phyloP scores from a whole-genome alignment of 257 asterid genomes.

The Datura wrightii region DNA sequence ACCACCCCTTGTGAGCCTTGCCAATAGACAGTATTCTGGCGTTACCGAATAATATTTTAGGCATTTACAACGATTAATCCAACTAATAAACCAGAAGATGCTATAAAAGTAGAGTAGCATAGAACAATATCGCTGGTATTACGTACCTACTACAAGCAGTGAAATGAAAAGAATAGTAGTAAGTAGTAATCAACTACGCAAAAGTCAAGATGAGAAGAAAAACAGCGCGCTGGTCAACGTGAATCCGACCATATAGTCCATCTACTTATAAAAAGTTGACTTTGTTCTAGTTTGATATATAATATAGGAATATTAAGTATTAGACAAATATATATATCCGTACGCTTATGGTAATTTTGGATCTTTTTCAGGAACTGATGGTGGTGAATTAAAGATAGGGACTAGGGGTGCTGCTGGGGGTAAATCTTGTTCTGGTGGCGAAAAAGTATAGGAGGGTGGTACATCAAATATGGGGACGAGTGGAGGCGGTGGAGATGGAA shows the following conservation, averaged over 20 bases:
- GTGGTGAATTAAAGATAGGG: slow-evolving; percentile 20
- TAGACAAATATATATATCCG: neutral
- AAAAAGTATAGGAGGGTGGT: neutral
- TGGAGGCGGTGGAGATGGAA: neutral
- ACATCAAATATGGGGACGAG: slow-evolving; percentile 6
- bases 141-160: neutral
- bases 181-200: neutral
- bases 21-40: too few species aligned
- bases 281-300: neutral
- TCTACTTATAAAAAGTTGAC: neutral
- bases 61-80: neutral
- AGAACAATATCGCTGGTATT: neutral
- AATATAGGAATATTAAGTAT: neutral
- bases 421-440: neutral
- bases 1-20: too few species aligned
- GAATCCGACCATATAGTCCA: neutral
- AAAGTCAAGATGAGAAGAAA: neutral
- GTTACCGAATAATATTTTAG: too few species aligned
- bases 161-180: neutral
- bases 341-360: neutral
- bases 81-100: neutral
- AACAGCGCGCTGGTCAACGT: neutral
- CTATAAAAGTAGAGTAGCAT: neutral
- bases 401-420: slow-evolving; percentile 11
- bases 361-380: slow-evolving; percentile 6